Evolutionary conservation across 169 alveolate genomes (phyloP), one percentile per base, ranked within the genome.

Genomic region (Cryptosporidium andersoni): DNA sequence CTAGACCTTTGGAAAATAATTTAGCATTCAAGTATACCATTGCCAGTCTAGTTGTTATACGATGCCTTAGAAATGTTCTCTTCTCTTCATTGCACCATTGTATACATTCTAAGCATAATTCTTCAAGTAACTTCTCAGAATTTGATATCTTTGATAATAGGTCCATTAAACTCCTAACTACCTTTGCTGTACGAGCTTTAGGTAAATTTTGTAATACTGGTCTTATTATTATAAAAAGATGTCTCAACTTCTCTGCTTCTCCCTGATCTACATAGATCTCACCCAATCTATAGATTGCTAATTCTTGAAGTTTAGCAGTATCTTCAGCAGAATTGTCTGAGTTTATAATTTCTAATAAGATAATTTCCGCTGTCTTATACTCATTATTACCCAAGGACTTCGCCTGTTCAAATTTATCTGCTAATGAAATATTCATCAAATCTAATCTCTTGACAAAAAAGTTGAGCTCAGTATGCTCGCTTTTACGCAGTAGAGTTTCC

Each of bases 1-100:
- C 95, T 45, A 96, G 82, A 0, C 98, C 97, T 49, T 95, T 92
- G 25, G 92, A 82, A 89, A 91, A 96, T 66, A 92, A 90, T 37
- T 92, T 88, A 48, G 92, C 82, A 64, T 92, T 89, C 65, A 91
- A 88, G 74, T 92, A 94, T 47, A 97, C 85, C 53, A 94, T 94
- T 16, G 97, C 95, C 43, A 97, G 92, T 89, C 96, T 94, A 25
- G 96, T 94, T 74, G 95, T 96, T 48, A 96, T 92, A 74, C 98
- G 92, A 63, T 95, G 96, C 82, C 97, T 95, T 80, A 97, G 89
- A 89, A 96, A 96, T 51, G 97, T 95, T 66, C 98, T 93, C 81
- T 94, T 95, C 89, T 96, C 95, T 67, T 92, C 91, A 45, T 91
- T 92, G 66, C 99, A 97, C 97, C 98, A 96, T 36, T 92, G 91